Evolutionary conservation across 1,284 basidiomycete genomes (phyloP).

Genomic region (Rhodotorula sp.): DNA sequence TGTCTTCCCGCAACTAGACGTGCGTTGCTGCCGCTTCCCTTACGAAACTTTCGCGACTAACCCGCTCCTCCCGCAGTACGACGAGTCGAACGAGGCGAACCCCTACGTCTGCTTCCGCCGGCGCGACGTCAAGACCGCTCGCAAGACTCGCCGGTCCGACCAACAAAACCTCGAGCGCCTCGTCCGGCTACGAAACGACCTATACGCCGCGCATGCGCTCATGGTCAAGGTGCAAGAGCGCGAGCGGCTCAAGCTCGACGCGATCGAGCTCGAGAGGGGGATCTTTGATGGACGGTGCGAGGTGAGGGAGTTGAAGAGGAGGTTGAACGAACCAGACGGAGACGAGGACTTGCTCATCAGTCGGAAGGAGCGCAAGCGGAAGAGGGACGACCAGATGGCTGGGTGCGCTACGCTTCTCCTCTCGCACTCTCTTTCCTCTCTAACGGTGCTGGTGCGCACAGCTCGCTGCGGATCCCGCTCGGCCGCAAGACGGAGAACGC

Average conservation of each 20-base stretch:
- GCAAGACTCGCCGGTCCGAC: slow-evolving; percentile 91
- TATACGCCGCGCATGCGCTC: slow-evolving; percentile 69
- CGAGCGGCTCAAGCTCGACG: slow-evolving; percentile 71
- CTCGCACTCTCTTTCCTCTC: neutral
- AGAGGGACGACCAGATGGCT: slow-evolving; percentile 53
- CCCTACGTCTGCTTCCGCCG: slow-evolving; percentile 98
- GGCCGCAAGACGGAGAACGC: slow-evolving; percentile 56
- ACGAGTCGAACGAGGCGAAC: slow-evolving; percentile 91
- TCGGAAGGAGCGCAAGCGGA: slow-evolving; percentile 59
- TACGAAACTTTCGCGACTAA: slow-evolving; percentile 13
- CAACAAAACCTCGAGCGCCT: slow-evolving; percentile 84
- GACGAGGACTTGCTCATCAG: slow-evolving; percentile 79
- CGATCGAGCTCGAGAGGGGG: slow-evolving; percentile 59
- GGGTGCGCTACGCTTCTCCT: slow-evolving; percentile 44
- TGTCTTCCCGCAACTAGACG: slow-evolving; percentile 77
- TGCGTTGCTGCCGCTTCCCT: slow-evolving; percentile 50
- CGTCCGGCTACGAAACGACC: slow-evolving; percentile 72
- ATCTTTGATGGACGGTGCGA: slow-evolving; percentile 78
- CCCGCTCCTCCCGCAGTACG: slow-evolving; percentile 59
- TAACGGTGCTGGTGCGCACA: neutral
- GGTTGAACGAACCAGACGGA: slow-evolving; percentile 65
- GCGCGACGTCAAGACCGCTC: slow-evolving; percentile 87
- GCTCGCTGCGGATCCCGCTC: slow-evolving; percentile 48
- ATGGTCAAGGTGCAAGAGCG: slow-evolving; percentile 67
- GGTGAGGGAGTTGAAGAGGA: slow-evolving; percentile 75